Percentiles rank a stretch among this genome's conserved stretches.
These are phyloP conservation scores for Pleurostoma richardsiae DNA, from an alignment of 2,329 filamentous ascomycete species.

Conservation along the genomic window DNA sequence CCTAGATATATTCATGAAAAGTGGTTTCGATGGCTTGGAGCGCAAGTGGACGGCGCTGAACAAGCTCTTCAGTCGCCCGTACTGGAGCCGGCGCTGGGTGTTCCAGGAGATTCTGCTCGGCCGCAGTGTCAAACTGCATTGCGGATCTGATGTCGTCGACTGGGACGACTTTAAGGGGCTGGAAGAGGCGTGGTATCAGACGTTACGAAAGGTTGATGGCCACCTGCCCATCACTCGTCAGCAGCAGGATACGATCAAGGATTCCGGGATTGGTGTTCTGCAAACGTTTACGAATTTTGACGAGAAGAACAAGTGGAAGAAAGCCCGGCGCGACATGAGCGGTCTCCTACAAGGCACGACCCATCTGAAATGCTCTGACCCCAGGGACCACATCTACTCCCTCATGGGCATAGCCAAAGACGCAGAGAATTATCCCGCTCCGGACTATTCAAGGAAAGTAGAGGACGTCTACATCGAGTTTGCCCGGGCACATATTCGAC, in stretches of 20 bases:
- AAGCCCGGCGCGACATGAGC: background rate
- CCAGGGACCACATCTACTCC: background rate
- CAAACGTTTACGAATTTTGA: background rate
- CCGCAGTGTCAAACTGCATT: background rate
- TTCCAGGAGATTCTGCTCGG: background rate
- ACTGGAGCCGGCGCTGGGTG: background rate
- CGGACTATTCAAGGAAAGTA: background rate
- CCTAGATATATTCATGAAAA: background rate
- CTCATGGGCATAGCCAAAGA: background rate
- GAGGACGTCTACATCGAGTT: background rate
- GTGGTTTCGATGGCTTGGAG: background rate
- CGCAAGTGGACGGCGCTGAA: background rate
- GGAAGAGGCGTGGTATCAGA: background rate
- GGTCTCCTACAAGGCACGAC: background rate
- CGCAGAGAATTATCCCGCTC: background rate
- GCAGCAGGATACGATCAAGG: background rate
- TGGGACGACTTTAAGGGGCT: slow-evolving; percentile 26
- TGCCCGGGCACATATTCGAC: background rate
- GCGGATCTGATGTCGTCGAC: background rate
- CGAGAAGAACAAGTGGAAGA: background rate
- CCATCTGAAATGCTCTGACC: background rate
- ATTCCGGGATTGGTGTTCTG: background rate
- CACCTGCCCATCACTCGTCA: background rate
- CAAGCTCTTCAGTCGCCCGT: background rate
- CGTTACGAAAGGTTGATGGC: background rate